Base-by-base conservation (phyloP, 441 rosid genomes). In the Macaranga tanarius region DNA sequence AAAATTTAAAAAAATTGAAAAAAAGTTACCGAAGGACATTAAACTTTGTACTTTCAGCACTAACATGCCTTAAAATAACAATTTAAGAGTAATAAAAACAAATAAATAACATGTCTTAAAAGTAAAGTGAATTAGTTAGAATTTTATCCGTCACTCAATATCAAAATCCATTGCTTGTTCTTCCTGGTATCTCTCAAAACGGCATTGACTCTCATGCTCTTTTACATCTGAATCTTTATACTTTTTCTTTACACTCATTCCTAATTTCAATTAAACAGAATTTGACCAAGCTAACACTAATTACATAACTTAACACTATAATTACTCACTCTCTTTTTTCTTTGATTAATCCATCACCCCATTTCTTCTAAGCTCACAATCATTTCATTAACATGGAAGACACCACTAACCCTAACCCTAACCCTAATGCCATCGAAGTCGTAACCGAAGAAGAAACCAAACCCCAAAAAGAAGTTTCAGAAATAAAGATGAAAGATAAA, bases 341-440 rank as follows among this genome's bases (percentile, higher is more conserved):
- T 55, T n/a, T n/a, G n/a, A n/a, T n/a, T n/a, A n/a, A n/a, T n/a
- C n/a, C n/a, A n/a, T 48, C 44, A 67, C 64, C 38, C 34, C 10
- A n/a, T 34, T 19, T 56, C 22, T 58, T 44, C 38, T 56, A 17
- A 72, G 42, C 10, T 20, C 54, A 52, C 62, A 42, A 42, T 19
- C 44, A 4, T 22, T 50, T 17, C 55, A 15, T 23, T 12, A 56
- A 23, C 40, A 72, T 72, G 75, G 55, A 60, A 42, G 70, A 64
- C 10, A 65, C 25, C 20, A 64, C 70, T 52, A 9, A 48, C 7
- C 71, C 70, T 65, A 16, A 26, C 13, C 55, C 40, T 75, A 60
- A 54, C 67, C 74, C 66, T 22, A 64, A 69, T 12, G 72, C 65
- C 42, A 15, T 31, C 17, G 78, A 70, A 57, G 67, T 71, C 17